A percentile compares a stretch with the other conserved stretches of the same genome.
Evolutionary conservation across 441 rosid species (phyloP).

Genomic region (Corymbia citriodora): DNA sequence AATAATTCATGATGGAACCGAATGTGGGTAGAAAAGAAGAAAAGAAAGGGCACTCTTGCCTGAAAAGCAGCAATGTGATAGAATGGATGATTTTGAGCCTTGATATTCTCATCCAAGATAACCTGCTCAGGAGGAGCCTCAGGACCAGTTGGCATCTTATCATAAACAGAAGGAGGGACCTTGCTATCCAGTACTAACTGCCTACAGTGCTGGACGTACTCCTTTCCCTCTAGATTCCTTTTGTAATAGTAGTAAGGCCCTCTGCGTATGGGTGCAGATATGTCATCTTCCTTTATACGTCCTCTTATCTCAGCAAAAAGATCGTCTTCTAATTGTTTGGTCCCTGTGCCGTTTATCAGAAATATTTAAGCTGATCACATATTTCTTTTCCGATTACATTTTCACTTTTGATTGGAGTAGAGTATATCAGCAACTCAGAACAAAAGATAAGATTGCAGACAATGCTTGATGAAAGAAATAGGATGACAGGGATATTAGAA

Average conservation of each 20-base stretch:
- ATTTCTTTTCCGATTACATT: background rate
- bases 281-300: constrained; percentile 86
- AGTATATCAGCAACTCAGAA: background rate
- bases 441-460: background rate
- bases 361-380: background rate
- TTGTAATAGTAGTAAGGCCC: constrained; percentile 67
- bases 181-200: constrained; percentile 28
- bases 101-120: constrained; percentile 79
- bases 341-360: constrained; percentile 26
- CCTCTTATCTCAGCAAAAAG: constrained; percentile 69
- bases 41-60: constrained; percentile 20
- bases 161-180: constrained; percentile 56
- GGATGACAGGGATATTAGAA: background rate
- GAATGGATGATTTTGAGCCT: constrained; percentile 49
- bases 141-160: constrained; percentile 61
- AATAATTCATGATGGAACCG: background rate
- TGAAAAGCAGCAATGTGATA: constrained; percentile 59
- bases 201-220: constrained; percentile 75
- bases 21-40: background rate
- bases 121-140: constrained; percentile 80
- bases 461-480: background rate
- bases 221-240: constrained; percentile 73
- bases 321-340: constrained; percentile 55
- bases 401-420: background rate
- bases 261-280: constrained; percentile 57